Evolutionary conservation across 352 stramenopile genomes (phyloP).

Genomic region (Phytopythium boreale): DNA sequence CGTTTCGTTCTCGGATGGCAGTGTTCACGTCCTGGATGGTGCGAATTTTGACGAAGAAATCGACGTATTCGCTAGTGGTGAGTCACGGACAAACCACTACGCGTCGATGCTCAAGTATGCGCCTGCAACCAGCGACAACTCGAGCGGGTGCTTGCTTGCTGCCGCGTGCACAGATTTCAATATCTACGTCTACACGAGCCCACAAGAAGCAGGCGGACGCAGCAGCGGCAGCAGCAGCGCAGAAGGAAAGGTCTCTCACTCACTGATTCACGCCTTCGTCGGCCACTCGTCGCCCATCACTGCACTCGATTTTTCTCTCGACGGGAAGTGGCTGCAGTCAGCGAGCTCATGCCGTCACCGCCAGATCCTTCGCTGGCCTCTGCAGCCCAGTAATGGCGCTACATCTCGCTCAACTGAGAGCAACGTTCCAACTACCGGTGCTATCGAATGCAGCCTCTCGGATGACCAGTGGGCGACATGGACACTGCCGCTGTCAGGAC

Average conservation of each 20-base stretch:
- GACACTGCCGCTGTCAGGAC: constrained; percentile 49
- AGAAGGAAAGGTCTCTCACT: constrained; percentile 17
- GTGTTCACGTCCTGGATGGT: constrained; percentile 37
- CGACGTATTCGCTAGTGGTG: constrained; percentile 21
- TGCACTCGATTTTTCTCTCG: constrained; percentile 65
- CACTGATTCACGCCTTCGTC: constrained; percentile 50
- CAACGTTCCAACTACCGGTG: background rate
- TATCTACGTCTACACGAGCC: constrained; percentile 64
- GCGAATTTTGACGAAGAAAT: constrained; percentile 15
- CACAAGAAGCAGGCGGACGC: constrained; percentile 1
- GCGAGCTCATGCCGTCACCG: constrained; percentile 44
- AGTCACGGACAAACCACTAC: background rate
- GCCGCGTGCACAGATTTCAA: constrained; percentile 65
- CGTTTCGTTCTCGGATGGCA: constrained; percentile 36
- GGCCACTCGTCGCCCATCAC: constrained; percentile 61
- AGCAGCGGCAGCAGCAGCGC: background rate
- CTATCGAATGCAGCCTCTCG: constrained; percentile 19
- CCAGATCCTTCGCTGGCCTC: constrained; percentile 71
- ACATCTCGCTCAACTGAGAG: background rate
- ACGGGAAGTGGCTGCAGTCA: constrained; percentile 63
- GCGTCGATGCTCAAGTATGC: constrained; percentile 46
- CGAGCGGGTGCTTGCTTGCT: constrained; percentile 25
- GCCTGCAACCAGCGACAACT: constrained; percentile 11
- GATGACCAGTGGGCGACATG: constrained; percentile 53
- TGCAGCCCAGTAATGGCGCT: constrained; percentile 14